These are phyloP conservation scores for Talaromyces sp. DNA, from an alignment of 2,329 filamentous ascomycete genomes.

Conservation along the genomic window DNA sequence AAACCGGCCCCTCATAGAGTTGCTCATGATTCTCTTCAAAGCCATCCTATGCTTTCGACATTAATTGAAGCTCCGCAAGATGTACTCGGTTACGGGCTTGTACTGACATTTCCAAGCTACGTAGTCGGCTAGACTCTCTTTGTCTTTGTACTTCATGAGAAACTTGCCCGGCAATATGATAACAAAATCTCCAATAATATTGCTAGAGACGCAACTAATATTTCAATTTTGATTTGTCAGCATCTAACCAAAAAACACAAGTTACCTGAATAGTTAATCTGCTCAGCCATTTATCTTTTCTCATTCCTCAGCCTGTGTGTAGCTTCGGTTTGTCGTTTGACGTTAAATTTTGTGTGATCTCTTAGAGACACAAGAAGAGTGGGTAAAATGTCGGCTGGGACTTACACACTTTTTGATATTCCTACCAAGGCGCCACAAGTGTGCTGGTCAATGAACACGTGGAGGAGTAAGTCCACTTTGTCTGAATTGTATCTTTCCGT, in stretches of 20 bases:
- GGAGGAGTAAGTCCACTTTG: constrained; percentile 57
- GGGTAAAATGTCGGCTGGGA: neutral
- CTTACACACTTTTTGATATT: constrained; percentile 9
- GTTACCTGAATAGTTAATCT: too few relatives aligned
- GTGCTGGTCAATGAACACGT: constrained; percentile 65
- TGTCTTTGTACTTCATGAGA: neutral
- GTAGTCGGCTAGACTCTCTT: neutral
- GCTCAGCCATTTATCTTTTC: neutral
- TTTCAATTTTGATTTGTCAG: neutral
- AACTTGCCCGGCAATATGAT: neutral
- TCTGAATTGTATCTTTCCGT: neutral
- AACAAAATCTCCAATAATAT: neutral
- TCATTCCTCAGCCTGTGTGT: neutral
- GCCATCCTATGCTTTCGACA: neutral
- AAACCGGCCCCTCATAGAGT: neutral
- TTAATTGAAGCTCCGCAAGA: neutral
- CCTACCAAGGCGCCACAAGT: constrained; percentile 12
- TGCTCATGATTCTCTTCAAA: neutral
- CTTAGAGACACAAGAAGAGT: neutral
- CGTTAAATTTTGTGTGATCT: neutral
- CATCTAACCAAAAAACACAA: neutral
- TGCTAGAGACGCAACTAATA: neutral
- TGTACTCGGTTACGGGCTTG: neutral
- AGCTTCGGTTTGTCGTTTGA: neutral
- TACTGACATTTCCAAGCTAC: neutral